Percentiles rank a stretch among this genome's conserved stretches.
These are phyloP conservation scores for Melaleuca alternifolia DNA, from an alignment of 345 rosid genomes.

Conservation along the genomic window DNA sequence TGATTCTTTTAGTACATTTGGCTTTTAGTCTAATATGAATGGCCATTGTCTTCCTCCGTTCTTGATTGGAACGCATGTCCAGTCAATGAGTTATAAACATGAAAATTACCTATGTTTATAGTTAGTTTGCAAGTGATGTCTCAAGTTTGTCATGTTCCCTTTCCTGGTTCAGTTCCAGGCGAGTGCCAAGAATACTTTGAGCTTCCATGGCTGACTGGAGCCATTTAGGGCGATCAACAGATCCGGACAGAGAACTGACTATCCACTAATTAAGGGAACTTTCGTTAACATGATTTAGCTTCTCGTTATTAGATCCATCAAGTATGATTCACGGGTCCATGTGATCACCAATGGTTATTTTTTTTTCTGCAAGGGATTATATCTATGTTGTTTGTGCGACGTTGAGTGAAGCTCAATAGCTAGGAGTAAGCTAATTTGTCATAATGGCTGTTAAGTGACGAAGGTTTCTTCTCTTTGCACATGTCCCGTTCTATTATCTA, in stretches of 20 bases:
- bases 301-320: background rate
- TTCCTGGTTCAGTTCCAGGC: background rate
- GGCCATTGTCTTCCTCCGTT: background rate
- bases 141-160: background rate
- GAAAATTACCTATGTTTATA: background rate
- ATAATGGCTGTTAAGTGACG: background rate
- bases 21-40: background rate
- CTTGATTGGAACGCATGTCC: background rate
- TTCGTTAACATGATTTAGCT: background rate
- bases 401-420: background rate
- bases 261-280: background rate
- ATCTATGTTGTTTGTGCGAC: background rate
- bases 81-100: background rate
- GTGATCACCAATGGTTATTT: background rate
- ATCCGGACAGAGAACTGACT: background rate
- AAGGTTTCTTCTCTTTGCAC: constrained; percentile 44
- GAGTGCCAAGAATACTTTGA: background rate
- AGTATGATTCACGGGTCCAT: background rate
- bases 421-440: background rate
- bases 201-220: background rate
- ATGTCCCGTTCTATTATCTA: constrained; percentile 98
- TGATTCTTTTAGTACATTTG: too few species aligned
- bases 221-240: background rate
- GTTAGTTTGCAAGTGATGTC: background rate
- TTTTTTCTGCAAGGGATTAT: background rate